Percentiles rank a stretch among this genome's conserved stretches.
Evolutionary conservation across 116 monocot species (phyloP).

Genomic region (Dioscorea cayenensis): DNA sequence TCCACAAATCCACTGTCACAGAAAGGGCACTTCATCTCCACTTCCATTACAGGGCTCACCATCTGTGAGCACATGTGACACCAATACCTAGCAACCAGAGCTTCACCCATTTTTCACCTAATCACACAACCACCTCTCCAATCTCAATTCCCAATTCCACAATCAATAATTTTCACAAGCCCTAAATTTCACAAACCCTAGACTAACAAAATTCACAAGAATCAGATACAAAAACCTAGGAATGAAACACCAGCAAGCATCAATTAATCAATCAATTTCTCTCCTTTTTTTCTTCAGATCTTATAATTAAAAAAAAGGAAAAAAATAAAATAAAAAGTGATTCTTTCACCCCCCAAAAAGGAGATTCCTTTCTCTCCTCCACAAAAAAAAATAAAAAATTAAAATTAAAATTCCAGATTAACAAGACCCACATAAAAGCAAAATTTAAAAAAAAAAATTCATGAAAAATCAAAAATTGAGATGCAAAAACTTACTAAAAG

Average conservation of each 20-base stretch:
- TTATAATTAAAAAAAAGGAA: background rate
- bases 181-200: background rate
- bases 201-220: background rate
- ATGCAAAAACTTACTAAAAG: no score
- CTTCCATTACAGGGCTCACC: slow-evolving; percentile 7
- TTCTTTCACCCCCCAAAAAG: no score
- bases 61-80: slow-evolving; percentile 4
- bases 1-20: slow-evolving; percentile 9
- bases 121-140: background rate
- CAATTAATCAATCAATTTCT: background rate
- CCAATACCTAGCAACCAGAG: slow-evolving; percentile 5
- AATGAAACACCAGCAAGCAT: background rate
- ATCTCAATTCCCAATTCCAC: background rate
- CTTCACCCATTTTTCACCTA: background rate
- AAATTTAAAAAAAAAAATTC: no score
- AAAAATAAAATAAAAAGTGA: no score
- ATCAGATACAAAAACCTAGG: background rate
- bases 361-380: no score
- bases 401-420: no score
- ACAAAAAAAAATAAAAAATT: no score
- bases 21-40: slow-evolving; percentile 6
- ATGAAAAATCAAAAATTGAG: no score
- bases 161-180: background rate
- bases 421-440: no score
- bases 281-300: background rate